Conservation (phyloP, 106 monocot genomes). For the Platanthera guangdongensis region DNA sequence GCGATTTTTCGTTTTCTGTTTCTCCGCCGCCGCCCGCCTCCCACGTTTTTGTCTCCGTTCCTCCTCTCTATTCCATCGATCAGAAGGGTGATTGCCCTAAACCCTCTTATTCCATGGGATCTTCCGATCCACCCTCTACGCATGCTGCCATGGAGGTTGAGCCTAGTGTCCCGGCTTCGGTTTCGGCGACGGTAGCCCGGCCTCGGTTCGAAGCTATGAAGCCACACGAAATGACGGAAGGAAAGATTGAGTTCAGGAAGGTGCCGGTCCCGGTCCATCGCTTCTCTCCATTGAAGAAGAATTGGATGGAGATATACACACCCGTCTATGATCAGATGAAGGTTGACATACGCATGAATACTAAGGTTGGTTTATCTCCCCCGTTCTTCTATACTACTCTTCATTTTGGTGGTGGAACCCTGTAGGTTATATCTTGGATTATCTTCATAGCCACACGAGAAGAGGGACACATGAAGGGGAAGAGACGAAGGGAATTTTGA, state of each 20-base stretch:
- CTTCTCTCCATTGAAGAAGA: slow-evolving; percentile 59
- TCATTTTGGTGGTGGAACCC: no score
- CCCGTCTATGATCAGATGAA: slow-evolving; percentile 92
- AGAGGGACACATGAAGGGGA: no score
- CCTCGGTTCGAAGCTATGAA: slow-evolving; percentile 55
- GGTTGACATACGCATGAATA: slow-evolving; percentile 93
- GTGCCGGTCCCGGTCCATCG: slow-evolving; percentile 59
- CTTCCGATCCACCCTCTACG: neutral
- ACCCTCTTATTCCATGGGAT: neutral
- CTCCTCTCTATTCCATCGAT: no score
- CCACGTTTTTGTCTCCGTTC: no score
- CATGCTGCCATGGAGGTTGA: slow-evolving; percentile 3
- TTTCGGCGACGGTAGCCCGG: neutral
- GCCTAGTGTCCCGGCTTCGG: neutral
- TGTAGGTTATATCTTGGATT: no score
- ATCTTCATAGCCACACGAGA: no score
- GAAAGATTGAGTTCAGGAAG: slow-evolving; percentile 72
- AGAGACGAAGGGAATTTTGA: no score
- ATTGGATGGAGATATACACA: slow-evolving; percentile 86
- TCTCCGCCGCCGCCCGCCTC: no score
- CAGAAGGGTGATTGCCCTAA: no score
- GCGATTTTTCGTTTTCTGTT: no score
- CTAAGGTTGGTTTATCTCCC: slow-evolving; percentile 37
- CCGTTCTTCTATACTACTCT: no score
- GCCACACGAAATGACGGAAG: slow-evolving; percentile 73